Evolutionary conservation across 1,284 basidiomycete genomes (phyloP).

Genomic region (Tylopilus sp.): DNA sequence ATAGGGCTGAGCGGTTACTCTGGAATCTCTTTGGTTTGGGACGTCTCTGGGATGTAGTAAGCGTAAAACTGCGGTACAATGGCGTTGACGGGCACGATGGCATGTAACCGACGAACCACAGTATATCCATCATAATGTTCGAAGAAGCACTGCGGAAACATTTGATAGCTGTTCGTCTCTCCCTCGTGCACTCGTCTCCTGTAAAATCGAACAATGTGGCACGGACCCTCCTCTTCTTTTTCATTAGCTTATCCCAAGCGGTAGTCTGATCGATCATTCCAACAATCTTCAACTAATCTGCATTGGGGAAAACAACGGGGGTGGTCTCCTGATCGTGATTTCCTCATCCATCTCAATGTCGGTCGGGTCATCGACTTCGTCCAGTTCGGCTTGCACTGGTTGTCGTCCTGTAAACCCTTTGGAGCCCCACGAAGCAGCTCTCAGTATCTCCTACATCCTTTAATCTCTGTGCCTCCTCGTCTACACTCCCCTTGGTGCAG

Average conservation of each 20-base stretch:
- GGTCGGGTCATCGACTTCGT: neutral
- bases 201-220: too few species aligned
- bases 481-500: constrained; percentile 26
- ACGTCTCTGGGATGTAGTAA: constrained; percentile 25
- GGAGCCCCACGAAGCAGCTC: constrained; percentile 3
- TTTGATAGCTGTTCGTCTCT: constrained; percentile 33
- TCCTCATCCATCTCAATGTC: constrained; percentile 9
- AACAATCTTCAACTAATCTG: neutral
- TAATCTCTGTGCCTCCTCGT: constrained; percentile 17
- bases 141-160: constrained; percentile 32
- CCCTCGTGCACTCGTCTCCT: too few species aligned
- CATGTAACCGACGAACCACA: constrained; percentile 20
- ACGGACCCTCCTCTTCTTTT: neutral
- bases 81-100: constrained; percentile 35
- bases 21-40: neutral
- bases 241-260: constrained; percentile 1
- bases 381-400: constrained; percentile 5
- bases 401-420: neutral
- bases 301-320: constrained; percentile 3
- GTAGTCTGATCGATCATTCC: neutral
- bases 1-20: constrained; percentile 25
- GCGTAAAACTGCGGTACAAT: constrained; percentile 41
- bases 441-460: constrained; percentile 23
- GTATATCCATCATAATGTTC: constrained; percentile 37
- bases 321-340: constrained; percentile 16